phyloP scores from a whole-genome alignment of 2,329 filamentous ascomycete genomes.

The Fusarium anguioides region DNA sequence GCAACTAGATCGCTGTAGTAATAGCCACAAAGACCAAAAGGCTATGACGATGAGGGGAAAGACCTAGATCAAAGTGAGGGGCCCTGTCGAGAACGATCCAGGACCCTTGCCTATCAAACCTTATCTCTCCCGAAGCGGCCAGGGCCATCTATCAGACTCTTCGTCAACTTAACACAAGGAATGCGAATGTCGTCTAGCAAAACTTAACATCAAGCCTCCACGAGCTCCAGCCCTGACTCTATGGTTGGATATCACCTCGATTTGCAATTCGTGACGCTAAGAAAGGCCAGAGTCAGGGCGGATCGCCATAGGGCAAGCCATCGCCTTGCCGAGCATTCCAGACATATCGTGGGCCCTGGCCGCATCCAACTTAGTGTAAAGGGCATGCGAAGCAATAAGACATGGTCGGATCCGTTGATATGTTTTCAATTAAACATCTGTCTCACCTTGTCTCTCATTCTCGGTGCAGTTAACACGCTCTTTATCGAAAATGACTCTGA shows the following conservation, averaged over 20 bases:
- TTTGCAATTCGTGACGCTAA: conserved; percentile 10
- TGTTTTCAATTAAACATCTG: not conserved
- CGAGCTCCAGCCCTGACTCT: not conserved
- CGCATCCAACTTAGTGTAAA: conserved; percentile 23
- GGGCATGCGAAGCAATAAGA: conserved; percentile 13
- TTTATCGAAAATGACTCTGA: conserved; percentile 22
- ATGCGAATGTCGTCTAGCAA: conserved; percentile 20
- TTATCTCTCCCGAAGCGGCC: conserved; percentile 14
- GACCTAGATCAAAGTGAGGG: not conserved
- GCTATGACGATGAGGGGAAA: not conserved
- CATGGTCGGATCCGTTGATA: conserved; percentile 9
- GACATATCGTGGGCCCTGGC: not conserved
- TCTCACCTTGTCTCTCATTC: conserved; percentile 14
- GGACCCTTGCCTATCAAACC: conserved; percentile 6
- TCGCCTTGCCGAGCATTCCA: conserved; percentile 15
- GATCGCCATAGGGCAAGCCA: conserved; percentile 9
- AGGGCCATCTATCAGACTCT: not conserved
- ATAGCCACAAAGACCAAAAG: not conserved
- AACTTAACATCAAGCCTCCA: conserved; percentile 1
- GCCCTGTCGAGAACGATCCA: conserved; percentile 1
- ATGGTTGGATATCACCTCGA: not conserved
- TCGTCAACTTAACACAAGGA: not conserved
- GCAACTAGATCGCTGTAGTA: not conserved
- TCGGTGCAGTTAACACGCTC: conserved; percentile 9
- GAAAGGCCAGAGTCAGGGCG: conserved; percentile 13